Conservation (phyloP, 805 yeast species). For the Wickerhamiella cacticola region DNA sequence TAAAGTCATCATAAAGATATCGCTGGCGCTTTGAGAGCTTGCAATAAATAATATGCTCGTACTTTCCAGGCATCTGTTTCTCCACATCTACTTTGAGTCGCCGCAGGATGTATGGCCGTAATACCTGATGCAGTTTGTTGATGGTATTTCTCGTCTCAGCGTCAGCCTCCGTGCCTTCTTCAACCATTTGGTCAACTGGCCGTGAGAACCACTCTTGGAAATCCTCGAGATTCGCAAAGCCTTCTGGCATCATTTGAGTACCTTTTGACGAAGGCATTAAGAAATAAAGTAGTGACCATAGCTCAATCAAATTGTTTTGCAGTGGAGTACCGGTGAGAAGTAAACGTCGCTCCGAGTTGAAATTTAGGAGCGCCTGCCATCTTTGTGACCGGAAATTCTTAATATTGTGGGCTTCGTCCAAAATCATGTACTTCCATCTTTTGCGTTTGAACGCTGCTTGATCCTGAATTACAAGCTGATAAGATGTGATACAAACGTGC, state of each 20-base stretch:
- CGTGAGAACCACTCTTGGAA: constrained; percentile 98
- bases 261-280: constrained; percentile 84
- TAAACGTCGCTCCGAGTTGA: constrained; percentile 80
- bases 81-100: constrained; percentile 94
- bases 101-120: constrained; percentile 83
- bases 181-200: constrained; percentile 87
- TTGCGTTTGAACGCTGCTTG: constrained; percentile 87
- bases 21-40: constrained; percentile 86
- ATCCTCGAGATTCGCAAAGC: constrained; percentile 90
- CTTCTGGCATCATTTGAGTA: constrained; percentile 58
- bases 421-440: constrained; percentile 90
- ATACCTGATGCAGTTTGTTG: constrained; percentile 77
- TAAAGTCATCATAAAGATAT: constrained; percentile 85
- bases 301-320: constrained; percentile 86
- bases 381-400: constrained; percentile 92
- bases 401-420: constrained; percentile 97
- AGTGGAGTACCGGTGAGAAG: constrained; percentile 93
- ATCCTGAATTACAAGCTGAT: constrained; percentile 95
- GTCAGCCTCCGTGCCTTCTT: constrained; percentile 52
- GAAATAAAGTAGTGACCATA: constrained; percentile 91
- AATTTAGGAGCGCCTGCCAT: constrained; percentile 91
- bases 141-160: constrained; percentile 77
- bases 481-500: constrained; percentile 94
- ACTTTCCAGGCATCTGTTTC: constrained; percentile 96
- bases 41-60: constrained; percentile 90